Base-by-base conservation (phyloP, 768 basidiomycete species). In the Lyophyllum semitale region DNA sequence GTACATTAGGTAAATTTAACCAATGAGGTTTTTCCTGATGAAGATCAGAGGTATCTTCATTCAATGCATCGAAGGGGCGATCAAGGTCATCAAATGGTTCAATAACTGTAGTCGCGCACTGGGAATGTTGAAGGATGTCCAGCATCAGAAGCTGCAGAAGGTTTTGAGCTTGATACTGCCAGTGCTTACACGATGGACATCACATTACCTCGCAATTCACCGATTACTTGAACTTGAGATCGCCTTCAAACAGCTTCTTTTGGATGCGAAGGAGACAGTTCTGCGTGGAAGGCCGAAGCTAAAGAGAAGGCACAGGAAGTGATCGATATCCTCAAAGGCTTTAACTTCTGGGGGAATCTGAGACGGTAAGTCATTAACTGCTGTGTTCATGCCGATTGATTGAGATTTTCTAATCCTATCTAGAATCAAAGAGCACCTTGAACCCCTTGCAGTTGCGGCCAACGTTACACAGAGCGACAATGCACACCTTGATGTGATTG, bases 391-490 rank as follows among this genome's bases (percentile, higher is more conserved):
- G n/a, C n/a, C n/a, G n/a, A n/a, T n/a, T n/a, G n/a, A n/a, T n/a
- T n/a, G n/a, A n/a, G n/a, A n/a, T n/a, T n/a, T n/a, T n/a, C n/a
- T n/a, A n/a, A n/a, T n/a, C n/a, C n/a, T n/a, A n/a, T n/a, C n/a
- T 37, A 69, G 68, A 29, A 54, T 68, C 17, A 50, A 62, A 33
- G 41, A 18, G 3, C 52, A 58, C 37, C 62, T 68, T 32, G 63
- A 70, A 47, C 69, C 69, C 4, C 63, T 72, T 20, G 65, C 69
- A 2, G 60, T 69, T 47, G 64, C 68, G 6, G 55, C 62, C n/a
- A 66, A 70, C 48, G 45, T 66, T 29, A 59, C 66, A 0, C 68
- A 71, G 48, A 57, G 48, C 5, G 33, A 51, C 23, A 29, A 60
- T 38, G 54, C 59, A 4, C 66, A 59, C 4, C 64, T 67, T n/a